Evolutionary conservation across 2,329 filamentous ascomycete genomes (phyloP).

Genomic region (Geosmithia putterillii): DNA sequence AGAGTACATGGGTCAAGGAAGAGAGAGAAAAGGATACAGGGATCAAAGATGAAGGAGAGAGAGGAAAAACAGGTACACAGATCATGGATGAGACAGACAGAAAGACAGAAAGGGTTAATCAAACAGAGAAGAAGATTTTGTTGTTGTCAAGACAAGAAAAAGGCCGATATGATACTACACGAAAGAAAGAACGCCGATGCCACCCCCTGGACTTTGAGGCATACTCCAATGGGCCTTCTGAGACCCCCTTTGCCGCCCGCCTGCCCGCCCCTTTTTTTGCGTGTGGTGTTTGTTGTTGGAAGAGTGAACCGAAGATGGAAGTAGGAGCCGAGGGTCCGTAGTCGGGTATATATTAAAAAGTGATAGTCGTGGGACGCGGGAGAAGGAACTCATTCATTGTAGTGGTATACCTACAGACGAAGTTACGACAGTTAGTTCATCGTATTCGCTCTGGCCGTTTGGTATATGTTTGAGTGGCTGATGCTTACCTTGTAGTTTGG

Average conservation of each 20-base stretch:
- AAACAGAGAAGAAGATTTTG: too few species aligned
- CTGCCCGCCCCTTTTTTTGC: not conserved
- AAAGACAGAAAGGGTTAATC: too few species aligned
- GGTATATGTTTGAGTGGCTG: not conserved
- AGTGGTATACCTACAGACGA: conserved; percentile 62
- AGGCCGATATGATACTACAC: too few species aligned
- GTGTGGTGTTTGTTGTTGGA: not conserved
- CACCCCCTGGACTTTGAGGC: too few species aligned
- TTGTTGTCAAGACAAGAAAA: too few species aligned
- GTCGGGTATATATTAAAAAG: not conserved
- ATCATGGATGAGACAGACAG: too few species aligned
- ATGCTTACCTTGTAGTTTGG: conserved; percentile 84
- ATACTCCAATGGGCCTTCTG: too few species aligned
- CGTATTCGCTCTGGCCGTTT: not conserved
- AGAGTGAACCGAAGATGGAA: not conserved
- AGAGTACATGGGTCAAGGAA: too few species aligned
- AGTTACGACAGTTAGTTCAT: not conserved
- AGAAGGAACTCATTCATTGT: conserved; percentile 52
- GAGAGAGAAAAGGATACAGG: too few species aligned
- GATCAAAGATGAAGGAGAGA: too few species aligned
- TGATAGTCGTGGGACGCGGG: not conserved
- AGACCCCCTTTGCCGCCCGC: not conserved
- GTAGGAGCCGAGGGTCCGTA: not conserved
- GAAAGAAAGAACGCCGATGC: too few species aligned
- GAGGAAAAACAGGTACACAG: too few species aligned